These are phyloP conservation scores for Yamadazyma sp. DNA, from an alignment of 1,139 yeast genomes.

Conservation along the genomic window DNA sequence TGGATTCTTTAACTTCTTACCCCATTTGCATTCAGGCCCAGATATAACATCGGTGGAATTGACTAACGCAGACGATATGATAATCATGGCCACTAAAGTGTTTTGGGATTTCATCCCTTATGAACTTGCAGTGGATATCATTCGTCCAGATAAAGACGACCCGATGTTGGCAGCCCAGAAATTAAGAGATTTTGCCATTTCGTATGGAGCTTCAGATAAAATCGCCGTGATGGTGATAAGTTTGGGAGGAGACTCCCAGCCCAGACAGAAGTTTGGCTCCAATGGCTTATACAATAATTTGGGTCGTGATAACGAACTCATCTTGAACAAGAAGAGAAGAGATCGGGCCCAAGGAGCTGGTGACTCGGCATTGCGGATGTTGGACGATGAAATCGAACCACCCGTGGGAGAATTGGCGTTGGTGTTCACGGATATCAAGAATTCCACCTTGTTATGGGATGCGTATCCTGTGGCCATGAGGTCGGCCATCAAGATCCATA, in stretches of 20 bases:
- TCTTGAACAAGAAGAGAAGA: constrained; percentile 50
- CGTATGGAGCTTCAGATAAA: constrained; percentile 85
- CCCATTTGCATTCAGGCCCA: constrained; percentile 90
- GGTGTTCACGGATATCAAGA: constrained; percentile 96
- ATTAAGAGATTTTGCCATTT: constrained; percentile 88
- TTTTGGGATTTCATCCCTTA: constrained; percentile 83
- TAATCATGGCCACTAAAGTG: constrained; percentile 82
- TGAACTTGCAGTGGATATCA: constrained; percentile 88
- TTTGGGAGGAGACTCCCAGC: constrained; percentile 44
- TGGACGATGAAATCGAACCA: constrained; percentile 91
- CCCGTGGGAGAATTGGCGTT: constrained; percentile 93
- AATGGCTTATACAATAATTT: constrained; percentile 40
- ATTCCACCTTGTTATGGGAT: constrained; percentile 93
- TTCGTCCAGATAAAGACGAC: constrained; percentile 76
- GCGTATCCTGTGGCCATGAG: constrained; percentile 92
- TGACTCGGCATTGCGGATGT: constrained; percentile 76
- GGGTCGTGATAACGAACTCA: constrained; percentile 43
- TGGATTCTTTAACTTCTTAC: constrained; percentile 83
- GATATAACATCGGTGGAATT: constrained; percentile 63
- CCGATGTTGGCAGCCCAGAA: constrained; percentile 94
- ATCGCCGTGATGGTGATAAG: constrained; percentile 84
- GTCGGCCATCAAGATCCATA: constrained; percentile 93
- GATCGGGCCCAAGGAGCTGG: constrained; percentile 71
- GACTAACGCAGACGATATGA: constrained; percentile 74
- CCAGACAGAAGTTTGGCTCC: constrained; percentile 27